Conservation (phyloP, 495 filamentous ascomycete species). For the Podospora australis region DNA sequence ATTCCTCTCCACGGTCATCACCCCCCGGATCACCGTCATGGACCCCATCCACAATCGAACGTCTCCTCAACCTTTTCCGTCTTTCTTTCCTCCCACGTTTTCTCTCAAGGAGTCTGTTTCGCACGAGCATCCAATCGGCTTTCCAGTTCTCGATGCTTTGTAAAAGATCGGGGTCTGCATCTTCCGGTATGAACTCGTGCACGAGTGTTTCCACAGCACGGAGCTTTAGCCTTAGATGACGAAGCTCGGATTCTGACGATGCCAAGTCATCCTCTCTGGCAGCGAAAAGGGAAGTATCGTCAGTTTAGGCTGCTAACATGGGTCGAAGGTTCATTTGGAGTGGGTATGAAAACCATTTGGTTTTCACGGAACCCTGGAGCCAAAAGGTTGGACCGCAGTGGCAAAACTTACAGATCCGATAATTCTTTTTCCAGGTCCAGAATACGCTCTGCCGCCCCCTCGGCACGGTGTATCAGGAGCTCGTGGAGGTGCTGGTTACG, state of each 20-base stretch:
- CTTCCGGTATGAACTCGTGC: constrained; percentile 30
- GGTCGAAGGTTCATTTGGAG: too few relatives aligned
- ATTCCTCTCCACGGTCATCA: not conserved
- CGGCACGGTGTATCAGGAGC: constrained; percentile 43
- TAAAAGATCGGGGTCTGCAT: constrained; percentile 34
- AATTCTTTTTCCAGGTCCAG: constrained; percentile 43
- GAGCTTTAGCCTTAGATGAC: constrained; percentile 46
- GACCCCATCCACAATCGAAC: not conserved
- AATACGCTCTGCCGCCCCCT: constrained; percentile 47
- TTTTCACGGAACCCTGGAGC: too few relatives aligned
- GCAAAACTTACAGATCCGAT: constrained; percentile 37
- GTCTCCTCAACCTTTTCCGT: constrained; percentile 2
- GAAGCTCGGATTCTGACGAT: constrained; percentile 34
- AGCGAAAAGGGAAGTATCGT: too few relatives aligned
- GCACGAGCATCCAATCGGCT: constrained; percentile 33
- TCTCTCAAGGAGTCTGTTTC: constrained; percentile 20
- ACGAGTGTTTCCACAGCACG: constrained; percentile 48
- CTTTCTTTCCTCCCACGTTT: constrained; percentile 13
- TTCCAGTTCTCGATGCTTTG: constrained; percentile 42
- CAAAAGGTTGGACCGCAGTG: too few relatives aligned
- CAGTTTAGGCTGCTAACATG: too few relatives aligned
- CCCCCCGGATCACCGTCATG: not conserved
- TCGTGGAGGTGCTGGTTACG: constrained; percentile 44
- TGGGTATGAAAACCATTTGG: too few relatives aligned
- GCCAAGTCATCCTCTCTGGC: constrained; percentile 25